Base-by-base conservation (phyloP, 2,329 filamentous ascomycete genomes). In the Verticillium tricorpus region DNA sequence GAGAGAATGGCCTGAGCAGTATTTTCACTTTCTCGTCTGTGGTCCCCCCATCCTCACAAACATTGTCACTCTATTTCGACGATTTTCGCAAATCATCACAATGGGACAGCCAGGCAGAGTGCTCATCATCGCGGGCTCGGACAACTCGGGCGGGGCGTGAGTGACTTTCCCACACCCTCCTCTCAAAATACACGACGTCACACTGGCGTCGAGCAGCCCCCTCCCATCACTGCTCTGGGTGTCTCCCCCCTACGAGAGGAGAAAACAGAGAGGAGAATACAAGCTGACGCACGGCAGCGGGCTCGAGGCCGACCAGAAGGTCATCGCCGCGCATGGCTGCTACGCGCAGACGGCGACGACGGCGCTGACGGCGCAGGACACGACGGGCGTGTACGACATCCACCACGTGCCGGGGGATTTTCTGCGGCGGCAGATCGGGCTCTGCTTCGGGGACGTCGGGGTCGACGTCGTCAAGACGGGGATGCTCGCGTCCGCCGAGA, bases 271-370 rank as follows among this genome's bases (percentile, higher is more conserved):
- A 28, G 3, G 5, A 28, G 28, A 28, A 28, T 5, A 22, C 45
- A 22, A n/a, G 25, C 45, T 8, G 5, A 19, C n/a, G 39, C 19
- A 39, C 70, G 19, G 15, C 45, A 97, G 93, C 61, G 95, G 94
- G 59, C 86, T 99, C 37, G 94, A 99, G 76, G 95, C 94, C 45
- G 94, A 98, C 73, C 93, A 98, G 72, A 96, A 97, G 74, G 93
- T 96, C 64, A 89, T 97, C 64, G 90, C 93, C 55, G 92, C 91
- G 19, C 93, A 98, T 84, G 89, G 90, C 63, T 95, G 91, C 78
- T 98, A 98, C 81, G 93, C 92, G 63, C 96, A 97, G 88, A 97
- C 94, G 58, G 92, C 93, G 25, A 97, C 94, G 11, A 96, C 94
- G 15, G 94, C 94, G 22, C 80, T 99, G 71, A 99, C 95, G n/a